Percentiles rank a stretch among this genome's conserved stretches.
These are phyloP conservation scores for Knufia petricola DNA, from an alignment of 2,329 filamentous ascomycete species.

Conservation along the genomic window DNA sequence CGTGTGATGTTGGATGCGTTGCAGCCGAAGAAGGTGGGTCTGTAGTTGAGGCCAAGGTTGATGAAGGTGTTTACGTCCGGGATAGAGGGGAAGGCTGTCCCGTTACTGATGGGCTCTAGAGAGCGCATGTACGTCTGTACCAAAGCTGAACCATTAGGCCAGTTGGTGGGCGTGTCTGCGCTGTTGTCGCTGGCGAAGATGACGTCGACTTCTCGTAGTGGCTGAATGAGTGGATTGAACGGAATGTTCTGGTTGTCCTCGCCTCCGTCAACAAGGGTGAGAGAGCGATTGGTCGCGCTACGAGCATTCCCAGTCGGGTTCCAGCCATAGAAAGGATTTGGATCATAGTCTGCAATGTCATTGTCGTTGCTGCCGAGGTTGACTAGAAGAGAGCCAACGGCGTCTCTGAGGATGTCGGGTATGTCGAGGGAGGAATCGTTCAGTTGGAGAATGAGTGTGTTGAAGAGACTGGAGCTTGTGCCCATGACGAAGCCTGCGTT, in stretches of 20 bases:
- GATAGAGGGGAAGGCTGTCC: slow-evolving; percentile 60
- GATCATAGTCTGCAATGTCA: slow-evolving; percentile 64
- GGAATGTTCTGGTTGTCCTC: slow-evolving; percentile 72
- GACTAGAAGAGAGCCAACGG: slow-evolving; percentile 38
- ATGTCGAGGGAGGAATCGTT: slow-evolving; percentile 42
- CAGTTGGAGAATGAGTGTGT: slow-evolving; percentile 60
- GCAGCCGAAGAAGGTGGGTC: slow-evolving; percentile 75
- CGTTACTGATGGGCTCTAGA: slow-evolving; percentile 50
- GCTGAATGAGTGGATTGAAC: slow-evolving; percentile 66
- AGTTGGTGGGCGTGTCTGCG: slow-evolving; percentile 58
- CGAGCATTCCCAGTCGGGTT: slow-evolving; percentile 47
- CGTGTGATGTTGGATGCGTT: slow-evolving; percentile 53
- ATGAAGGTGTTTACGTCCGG: slow-evolving; percentile 70
- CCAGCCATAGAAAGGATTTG: slow-evolving; percentile 67
- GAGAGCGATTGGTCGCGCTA: slow-evolving; percentile 42
- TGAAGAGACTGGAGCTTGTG: slow-evolving; percentile 77
- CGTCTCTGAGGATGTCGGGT: slow-evolving; percentile 44
- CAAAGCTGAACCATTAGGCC: slow-evolving; percentile 69
- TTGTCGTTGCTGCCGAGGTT: slow-evolving; percentile 50
- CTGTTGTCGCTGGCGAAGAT: slow-evolving; percentile 74
- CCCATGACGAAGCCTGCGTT: slow-evolving; percentile 77
- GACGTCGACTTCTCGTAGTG: slow-evolving; percentile 61
- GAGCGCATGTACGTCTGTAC: slow-evolving; percentile 65
- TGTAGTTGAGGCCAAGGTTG: slow-evolving; percentile 63
- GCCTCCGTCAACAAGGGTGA: slow-evolving; percentile 71